These are phyloP conservation scores for Wickerhamiella alocasiicola DNA, from an alignment of 805 yeast species.

Conservation along the genomic window DNA sequence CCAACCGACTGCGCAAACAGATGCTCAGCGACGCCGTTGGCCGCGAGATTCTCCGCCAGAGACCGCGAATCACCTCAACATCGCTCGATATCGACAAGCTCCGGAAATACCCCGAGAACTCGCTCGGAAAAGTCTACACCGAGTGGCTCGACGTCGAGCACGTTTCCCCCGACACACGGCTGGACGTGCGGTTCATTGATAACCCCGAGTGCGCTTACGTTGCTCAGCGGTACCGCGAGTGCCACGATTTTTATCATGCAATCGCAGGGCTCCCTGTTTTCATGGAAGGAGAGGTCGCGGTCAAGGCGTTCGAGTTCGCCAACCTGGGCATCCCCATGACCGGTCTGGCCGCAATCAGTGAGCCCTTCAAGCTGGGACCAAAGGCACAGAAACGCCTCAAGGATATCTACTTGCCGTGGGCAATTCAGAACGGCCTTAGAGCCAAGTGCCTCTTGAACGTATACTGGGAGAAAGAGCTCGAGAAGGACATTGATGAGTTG, in stretches of 20 bases:
- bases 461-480: constrained; percentile 80
- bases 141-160: constrained; percentile 77
- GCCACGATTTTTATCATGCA: constrained; percentile 95
- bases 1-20: constrained; percentile 46
- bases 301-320: constrained; percentile 83
- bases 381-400: constrained; percentile 46
- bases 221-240: constrained; percentile 88
- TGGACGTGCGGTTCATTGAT: constrained; percentile 73
- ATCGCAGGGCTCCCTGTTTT: constrained; percentile 80
- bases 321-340: constrained; percentile 94
- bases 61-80: constrained; percentile 71
- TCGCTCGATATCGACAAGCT: constrained; percentile 53
- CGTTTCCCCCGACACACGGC: constrained; percentile 87
- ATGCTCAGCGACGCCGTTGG: constrained; percentile 74
- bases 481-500: constrained; percentile 57
- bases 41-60: constrained; percentile 59
- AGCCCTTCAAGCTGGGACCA: constrained; percentile 62
- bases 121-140: constrained; percentile 70
- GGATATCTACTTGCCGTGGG: constrained; percentile 80
- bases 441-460: constrained; percentile 73
- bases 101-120: constrained; percentile 45
- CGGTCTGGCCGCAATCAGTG: constrained; percentile 80
- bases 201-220: constrained; percentile 85
- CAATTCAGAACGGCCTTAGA: constrained; percentile 54
- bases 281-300: constrained; percentile 92